These are phyloP conservation scores for Fragilaria crotonensis DNA, from an alignment of 108 stramenopile genomes.

Conservation along the genomic window DNA sequence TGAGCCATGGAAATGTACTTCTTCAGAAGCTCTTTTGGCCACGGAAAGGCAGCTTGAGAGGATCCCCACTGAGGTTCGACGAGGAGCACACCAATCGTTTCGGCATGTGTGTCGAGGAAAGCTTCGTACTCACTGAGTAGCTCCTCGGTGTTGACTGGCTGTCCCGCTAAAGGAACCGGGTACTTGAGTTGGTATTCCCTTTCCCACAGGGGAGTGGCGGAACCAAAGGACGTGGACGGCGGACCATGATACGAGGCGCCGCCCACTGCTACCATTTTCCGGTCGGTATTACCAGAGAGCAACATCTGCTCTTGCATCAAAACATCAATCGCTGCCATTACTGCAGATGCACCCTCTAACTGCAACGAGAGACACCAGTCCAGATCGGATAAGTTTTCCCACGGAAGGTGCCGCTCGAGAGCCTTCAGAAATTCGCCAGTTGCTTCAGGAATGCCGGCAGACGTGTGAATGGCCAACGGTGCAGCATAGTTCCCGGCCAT, in stretches of 20 bases:
- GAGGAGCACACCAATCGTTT: constrained; percentile 36
- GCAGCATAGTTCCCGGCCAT: constrained; percentile 25
- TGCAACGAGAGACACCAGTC: constrained; percentile 60
- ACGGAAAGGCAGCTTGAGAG: constrained; percentile 38
- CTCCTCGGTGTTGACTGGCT: constrained; percentile 17
- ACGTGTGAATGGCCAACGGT: constrained; percentile 46
- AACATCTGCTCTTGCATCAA: constrained; percentile 26
- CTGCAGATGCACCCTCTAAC: constrained; percentile 50
- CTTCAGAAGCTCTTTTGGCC: constrained; percentile 36
- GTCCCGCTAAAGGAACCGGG: constrained; percentile 42
- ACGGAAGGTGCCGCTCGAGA: constrained; percentile 34
- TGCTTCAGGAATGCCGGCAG: constrained; percentile 34
- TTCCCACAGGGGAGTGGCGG: constrained; percentile 31
- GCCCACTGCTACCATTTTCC: constrained; percentile 43
- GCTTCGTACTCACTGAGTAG: constrained; percentile 18
- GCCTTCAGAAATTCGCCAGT: constrained; percentile 31
- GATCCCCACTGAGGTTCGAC: constrained; percentile 63
- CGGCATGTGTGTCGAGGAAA: constrained; percentile 31
- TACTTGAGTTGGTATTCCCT: constrained; percentile 34
- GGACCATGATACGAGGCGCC: constrained; percentile 52
- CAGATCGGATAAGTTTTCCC: constrained; percentile 7
- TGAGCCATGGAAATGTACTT: constrained; percentile 29
- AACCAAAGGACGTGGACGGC: constrained; percentile 48
- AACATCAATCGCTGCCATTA: constrained; percentile 50
- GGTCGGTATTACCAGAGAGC: constrained; percentile 7